Percentiles rank a stretch among this genome's conserved stretches.
Evolutionary conservation across 2,329 filamentous ascomycete species (phyloP).

Genomic region (Alternaria ethzedia): DNA sequence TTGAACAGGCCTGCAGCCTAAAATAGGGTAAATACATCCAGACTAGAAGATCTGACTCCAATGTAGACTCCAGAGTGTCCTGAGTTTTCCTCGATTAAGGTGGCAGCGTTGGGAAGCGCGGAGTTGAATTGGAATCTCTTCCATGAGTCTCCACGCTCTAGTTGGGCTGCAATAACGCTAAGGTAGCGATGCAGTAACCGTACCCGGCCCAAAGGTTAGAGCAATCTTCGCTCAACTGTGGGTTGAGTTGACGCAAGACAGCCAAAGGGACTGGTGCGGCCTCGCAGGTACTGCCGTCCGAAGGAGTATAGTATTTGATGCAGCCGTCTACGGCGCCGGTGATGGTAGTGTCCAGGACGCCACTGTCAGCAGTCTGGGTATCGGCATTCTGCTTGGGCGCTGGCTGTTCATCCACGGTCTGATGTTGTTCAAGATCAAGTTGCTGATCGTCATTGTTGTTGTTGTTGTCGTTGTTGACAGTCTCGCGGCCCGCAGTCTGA

Average conservation of each 20-base stretch:
- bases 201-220: constrained; percentile 48
- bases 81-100: neutral
- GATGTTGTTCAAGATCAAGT: neutral
- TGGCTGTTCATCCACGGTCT: neutral
- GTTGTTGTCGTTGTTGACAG: neutral
- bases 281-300: constrained; percentile 42
- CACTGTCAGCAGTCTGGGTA: neutral
- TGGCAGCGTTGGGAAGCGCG: neutral
- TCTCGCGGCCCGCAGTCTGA: neutral
- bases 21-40: neutral
- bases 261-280: constrained; percentile 36
- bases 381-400: neutral
- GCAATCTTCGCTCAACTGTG: constrained; percentile 38
- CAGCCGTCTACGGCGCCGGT: constrained; percentile 29
- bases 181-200: constrained; percentile 42
- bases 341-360: constrained; percentile 3
- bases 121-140: neutral
- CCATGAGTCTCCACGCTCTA: neutral
- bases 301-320: constrained; percentile 38
- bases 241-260: constrained; percentile 41
- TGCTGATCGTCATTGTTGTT: neutral
- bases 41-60: neutral
- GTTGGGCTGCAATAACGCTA: neutral
- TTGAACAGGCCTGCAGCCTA: neutral
- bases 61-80: neutral